phyloP scores from a whole-genome alignment of 2,329 filamentous ascomycete genomes.

The Stachybotrys echinatus region DNA sequence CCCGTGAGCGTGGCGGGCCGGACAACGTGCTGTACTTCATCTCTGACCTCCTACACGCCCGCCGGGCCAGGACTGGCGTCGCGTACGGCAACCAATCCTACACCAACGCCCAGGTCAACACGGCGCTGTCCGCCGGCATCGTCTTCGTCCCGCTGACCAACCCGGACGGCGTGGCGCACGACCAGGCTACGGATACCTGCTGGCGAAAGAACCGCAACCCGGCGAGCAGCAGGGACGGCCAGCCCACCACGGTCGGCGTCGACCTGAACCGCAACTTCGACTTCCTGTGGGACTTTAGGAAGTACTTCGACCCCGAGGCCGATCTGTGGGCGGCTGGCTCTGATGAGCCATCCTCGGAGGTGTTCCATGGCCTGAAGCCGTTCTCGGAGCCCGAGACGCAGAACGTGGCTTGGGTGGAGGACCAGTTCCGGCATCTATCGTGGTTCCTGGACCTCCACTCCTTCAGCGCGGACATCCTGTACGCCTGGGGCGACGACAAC shows the following conservation, averaged over 20 bases:
- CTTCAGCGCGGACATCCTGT: slow-evolving; percentile 44
- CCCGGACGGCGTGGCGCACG: slow-evolving; percentile 47
- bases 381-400: slow-evolving; percentile 53
- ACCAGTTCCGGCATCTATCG: slow-evolving; percentile 41
- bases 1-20: slow-evolving; percentile 51
- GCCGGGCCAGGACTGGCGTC: slow-evolving; percentile 41
- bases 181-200: slow-evolving; percentile 42
- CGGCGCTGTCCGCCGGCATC: slow-evolving; percentile 45
- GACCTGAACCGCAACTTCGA: slow-evolving; percentile 55
- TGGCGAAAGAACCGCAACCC: slow-evolving; percentile 54
- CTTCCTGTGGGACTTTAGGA: slow-evolving; percentile 49
- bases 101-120: slow-evolving; percentile 44
- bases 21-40: slow-evolving; percentile 55
- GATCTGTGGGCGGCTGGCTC: slow-evolving; percentile 29
- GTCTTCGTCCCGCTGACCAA: slow-evolving; percentile 48
- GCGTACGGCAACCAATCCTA: slow-evolving; percentile 47
- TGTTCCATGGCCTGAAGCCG: slow-evolving; percentile 44
- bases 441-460: slow-evolving; percentile 59
- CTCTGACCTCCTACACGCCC: slow-evolving; percentile 49
- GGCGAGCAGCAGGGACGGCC: slow-evolving; percentile 22
- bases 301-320: slow-evolving; percentile 34
- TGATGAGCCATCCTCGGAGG: slow-evolving; percentile 34
- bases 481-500: slow-evolving; percentile 53
- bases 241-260: slow-evolving; percentile 31
- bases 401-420: slow-evolving; percentile 47